These are phyloP conservation scores for Hanseniaspora vineae DNA, from an alignment of 805 yeast species.

Conservation along the genomic window DNA sequence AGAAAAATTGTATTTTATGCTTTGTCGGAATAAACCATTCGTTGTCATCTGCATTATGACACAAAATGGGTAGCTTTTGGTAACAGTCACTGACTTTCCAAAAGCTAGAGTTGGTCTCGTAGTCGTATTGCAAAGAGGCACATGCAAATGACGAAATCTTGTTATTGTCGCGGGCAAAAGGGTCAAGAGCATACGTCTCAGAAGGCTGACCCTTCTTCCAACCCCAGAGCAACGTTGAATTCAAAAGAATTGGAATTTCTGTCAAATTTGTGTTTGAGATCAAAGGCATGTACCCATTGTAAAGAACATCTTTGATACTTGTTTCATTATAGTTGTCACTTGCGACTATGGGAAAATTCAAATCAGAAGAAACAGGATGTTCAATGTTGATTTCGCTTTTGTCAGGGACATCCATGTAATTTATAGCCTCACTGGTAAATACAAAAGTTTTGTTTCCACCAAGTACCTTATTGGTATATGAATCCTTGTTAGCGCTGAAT, in stretches of 20 bases:
- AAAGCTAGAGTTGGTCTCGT: constrained; percentile 25
- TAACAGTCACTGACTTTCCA: constrained; percentile 66
- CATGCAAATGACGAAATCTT: constrained; percentile 7
- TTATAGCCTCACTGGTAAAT: not conserved
- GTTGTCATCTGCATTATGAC: constrained; percentile 31
- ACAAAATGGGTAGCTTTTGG: constrained; percentile 36
- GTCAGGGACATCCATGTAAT: not conserved
- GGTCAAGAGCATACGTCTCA: constrained; percentile 2
- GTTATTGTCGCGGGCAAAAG: constrained; percentile 11
- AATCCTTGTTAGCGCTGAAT: not conserved
- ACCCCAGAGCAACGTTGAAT: constrained; percentile 45
- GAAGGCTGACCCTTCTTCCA: constrained; percentile 55
- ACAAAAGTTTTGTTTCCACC: not conserved
- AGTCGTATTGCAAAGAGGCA: constrained; percentile 9
- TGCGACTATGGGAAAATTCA: not conserved
- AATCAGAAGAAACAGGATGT: not conserved
- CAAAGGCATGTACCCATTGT: constrained; percentile 58
- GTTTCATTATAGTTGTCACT: not conserved
- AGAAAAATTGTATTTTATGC: constrained; percentile 30
- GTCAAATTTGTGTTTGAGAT: constrained; percentile 29
- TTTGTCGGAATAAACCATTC: constrained; percentile 31
- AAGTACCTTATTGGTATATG: not conserved
- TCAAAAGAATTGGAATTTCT: constrained; percentile 22
- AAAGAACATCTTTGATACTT: constrained; percentile 25
- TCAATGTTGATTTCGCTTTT: not conserved